Conservation (phyloP, 768 basidiomycete species). For the Paxillus ammoniavirescens region DNA sequence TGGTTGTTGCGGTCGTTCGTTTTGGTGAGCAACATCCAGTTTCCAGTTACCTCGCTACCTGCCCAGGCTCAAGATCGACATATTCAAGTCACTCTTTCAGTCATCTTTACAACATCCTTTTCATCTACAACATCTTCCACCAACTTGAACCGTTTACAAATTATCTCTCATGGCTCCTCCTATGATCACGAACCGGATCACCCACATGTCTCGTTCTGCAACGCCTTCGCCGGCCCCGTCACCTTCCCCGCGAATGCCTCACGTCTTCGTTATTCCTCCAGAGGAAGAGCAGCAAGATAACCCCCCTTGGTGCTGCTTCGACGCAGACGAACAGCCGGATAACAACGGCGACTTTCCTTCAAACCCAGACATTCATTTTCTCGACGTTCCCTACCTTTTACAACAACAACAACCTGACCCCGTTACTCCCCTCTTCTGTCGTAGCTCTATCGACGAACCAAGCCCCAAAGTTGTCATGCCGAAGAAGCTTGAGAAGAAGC, state of each 20-base stretch:
- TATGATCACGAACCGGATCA: conserved; percentile 8
- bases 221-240: conserved; percentile 1
- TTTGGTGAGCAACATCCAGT: conserved; percentile 12
- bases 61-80: not conserved
- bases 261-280: conserved; percentile 56
- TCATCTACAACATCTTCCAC: not conserved
- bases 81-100: conserved; percentile 17
- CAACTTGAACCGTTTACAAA: not conserved
- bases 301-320: conserved; percentile 58
- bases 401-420: conserved; percentile 10
- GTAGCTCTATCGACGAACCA: conserved; percentile 6
- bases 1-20: conserved; percentile 1
- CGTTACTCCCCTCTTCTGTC: conserved; percentile 3
- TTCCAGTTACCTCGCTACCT: not conserved
- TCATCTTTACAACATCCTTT: not conserved
- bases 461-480: conserved; percentile 7
- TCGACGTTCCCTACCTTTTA: conserved; percentile 31
- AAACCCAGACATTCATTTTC: conserved; percentile 30
- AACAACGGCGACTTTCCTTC: conserved; percentile 13
- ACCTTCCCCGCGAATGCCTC: conserved; percentile 35
- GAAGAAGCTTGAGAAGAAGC: conserved; percentile 30
- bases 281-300: conserved; percentile 50
- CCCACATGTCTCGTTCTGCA: conserved; percentile 16
- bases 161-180: conserved; percentile 11
- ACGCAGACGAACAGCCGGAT: conserved; percentile 40